Conservation (phyloP, 805 yeast genomes). For the Wickerhamomyces alni region DNA sequence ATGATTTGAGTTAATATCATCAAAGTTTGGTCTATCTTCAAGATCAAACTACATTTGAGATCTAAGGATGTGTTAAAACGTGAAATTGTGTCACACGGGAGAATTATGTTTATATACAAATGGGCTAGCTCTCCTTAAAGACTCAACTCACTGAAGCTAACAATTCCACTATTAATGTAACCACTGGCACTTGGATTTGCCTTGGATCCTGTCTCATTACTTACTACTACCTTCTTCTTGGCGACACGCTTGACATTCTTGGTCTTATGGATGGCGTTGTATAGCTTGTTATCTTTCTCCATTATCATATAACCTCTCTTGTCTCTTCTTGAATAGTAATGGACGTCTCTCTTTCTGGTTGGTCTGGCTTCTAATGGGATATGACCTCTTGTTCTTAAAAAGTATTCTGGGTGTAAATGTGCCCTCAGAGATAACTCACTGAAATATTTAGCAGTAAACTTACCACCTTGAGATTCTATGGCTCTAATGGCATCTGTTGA, state of each 20-base stretch:
- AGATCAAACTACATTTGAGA: too few relatives aligned
- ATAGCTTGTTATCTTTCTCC: conserved; percentile 23
- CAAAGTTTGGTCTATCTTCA: too few relatives aligned
- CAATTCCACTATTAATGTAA: conserved; percentile 18
- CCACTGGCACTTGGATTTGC: conserved; percentile 19
- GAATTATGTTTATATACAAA: too few relatives aligned
- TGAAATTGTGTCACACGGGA: too few relatives aligned
- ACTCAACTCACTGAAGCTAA: conserved; percentile 18
- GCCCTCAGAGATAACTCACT: conserved; percentile 64
- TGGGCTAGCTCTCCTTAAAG: conserved; percentile 6
- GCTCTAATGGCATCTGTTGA: conserved; percentile 65
- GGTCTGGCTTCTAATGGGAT: conserved; percentile 86
- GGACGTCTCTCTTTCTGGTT: conserved; percentile 70
- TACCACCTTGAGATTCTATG: conserved; percentile 70
- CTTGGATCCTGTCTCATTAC: conserved; percentile 6
- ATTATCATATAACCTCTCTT: conserved; percentile 70
- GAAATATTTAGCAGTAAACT: conserved; percentile 67
- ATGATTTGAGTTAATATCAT: too few relatives aligned
- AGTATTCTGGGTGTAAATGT: conserved; percentile 70
- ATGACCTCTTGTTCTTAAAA: conserved; percentile 64
- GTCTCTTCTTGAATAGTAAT: conserved; percentile 63
- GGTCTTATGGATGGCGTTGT: conserved; percentile 17
- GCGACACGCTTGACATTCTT: conserved; percentile 8
- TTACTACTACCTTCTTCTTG: conserved; percentile 6
- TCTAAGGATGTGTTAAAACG: too few relatives aligned